Evolutionary conservation across 208 protist genomes (phyloP), one percentile per base, ranked within the genome.

Genomic region (Crithidia bombi): DNA sequence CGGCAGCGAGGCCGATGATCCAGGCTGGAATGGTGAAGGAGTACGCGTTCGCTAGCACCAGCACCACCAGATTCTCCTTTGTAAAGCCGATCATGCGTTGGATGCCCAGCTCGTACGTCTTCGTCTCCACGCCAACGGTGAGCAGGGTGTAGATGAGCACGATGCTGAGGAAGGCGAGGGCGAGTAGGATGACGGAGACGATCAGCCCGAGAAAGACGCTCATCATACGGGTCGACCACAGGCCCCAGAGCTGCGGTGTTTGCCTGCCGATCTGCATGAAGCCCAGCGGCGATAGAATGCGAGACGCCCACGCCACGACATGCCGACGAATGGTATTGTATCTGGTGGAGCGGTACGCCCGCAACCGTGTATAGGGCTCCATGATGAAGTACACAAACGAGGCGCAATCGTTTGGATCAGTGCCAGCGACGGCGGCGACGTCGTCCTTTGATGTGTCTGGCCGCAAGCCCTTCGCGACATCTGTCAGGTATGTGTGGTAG

Each of bases 91-190:
- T 59, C 92, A 98, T 98, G 58, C 97, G 85, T 52, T 97, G 76
- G 32, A 98, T 89, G 55, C 93, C 97, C 21, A 98, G 77, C 68
- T 98, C 96, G 80, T 98, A 98, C n/a, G 86, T 95, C 46, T 93
- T 79, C 25, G 87, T 97, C 28, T 98, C 95, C 4, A 98, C 78
- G 50, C 81, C 87, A 21, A 98, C 85, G 63, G 92, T 98, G 15
- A 99, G 82, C 28, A 98, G 69, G 6, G 91, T 96, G 82, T 99
- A 98, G 57, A 98, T 97, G 23, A 98, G 86, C 36, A 98, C 46
- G 38, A 97, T 79, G 52, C 89, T 96, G 5, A 99, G 73, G 46
- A 89, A 77, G 9, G 82, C 57, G 17, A 99, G 72, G 26, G 96
- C 85, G 17, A 90, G 39, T 7, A 98, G 79, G 59, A 98, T 89